Percentiles rank a stretch among this genome's conserved stretches.
Conservation (phyloP, 148 eudicot species). For the Persicaria tinctoria region DNA sequence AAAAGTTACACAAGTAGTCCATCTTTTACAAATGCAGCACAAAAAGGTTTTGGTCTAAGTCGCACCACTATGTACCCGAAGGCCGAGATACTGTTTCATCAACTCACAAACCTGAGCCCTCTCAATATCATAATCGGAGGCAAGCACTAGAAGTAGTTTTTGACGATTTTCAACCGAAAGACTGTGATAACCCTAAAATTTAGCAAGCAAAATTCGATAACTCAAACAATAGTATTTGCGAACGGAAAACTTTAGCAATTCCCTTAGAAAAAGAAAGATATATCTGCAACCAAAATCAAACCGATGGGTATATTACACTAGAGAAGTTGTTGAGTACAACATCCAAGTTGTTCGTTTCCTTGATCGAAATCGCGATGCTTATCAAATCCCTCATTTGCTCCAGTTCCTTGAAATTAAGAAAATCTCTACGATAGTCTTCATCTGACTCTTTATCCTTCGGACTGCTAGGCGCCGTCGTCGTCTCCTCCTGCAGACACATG, state of each 20-base stretch:
- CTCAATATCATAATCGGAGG: conserved; percentile 78
- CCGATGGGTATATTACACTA: conserved; percentile 33
- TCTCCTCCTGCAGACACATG: background rate
- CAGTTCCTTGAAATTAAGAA: conserved; percentile 45
- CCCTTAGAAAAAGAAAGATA: background rate
- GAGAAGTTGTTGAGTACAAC: conserved; percentile 55
- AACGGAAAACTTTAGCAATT: background rate
- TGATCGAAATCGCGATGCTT: conserved; percentile 73
- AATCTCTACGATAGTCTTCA: background rate
- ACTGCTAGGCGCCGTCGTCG: background rate
- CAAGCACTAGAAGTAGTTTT: conserved; percentile 49
- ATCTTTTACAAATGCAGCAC: background rate
- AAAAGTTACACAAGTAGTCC: background rate
- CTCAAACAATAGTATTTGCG: background rate
- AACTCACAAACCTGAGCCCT: conserved; percentile 64
- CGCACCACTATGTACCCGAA: conserved; percentile 65
- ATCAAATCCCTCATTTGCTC: conserved; percentile 57
- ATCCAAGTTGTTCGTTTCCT: conserved; percentile 72
- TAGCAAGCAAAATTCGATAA: background rate
- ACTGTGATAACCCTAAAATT: conserved; percentile 61
- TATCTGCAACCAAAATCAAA: background rate
- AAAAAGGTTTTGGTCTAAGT: background rate
- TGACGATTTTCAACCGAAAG: conserved; percentile 47
- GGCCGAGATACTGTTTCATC: conserved; percentile 83
- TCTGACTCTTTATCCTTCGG: background rate